Base-by-base conservation (phyloP, 1,284 basidiomycete species). In the Boletus calvinii region DNA sequence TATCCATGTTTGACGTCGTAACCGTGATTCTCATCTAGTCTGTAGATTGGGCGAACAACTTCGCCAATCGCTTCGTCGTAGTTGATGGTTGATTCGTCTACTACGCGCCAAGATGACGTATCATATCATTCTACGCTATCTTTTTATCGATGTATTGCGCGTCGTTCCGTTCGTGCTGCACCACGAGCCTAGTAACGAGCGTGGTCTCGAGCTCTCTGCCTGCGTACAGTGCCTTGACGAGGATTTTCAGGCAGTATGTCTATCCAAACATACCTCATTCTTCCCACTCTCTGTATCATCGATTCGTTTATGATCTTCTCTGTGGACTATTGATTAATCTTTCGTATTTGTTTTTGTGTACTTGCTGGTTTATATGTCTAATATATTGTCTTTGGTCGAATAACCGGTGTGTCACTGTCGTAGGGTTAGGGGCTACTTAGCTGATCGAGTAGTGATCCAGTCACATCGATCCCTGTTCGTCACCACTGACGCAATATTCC, bases 101-200 rank as follows among this genome's bases (percentile, higher is more conserved):
- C 54, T 64, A 59, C 58, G 55, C 48, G 26, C 38, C 60, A 59
- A 55, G 55, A 58, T 52, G 65, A 68, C 66, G 65, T 54, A 47
- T 67, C 61, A 55, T 54, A 65, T 67, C 65, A 59, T 55, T 62
- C 68, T 71, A 72, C 77, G 77, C 73, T 77, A 66, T 67, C 74
- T 76, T 65, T 72, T 71, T 75, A 53, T 74, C 76, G 74, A 69
- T 72, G 81, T 79, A 70, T 79, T 74, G 72, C 74, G 80, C 79
- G 73, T 77, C 82, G 79, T 81, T 79, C 79, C 77, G 82, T 76
- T 77, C 69, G 61, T 68, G 71, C 61, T 74, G 72, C 74, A 36
- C 20, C 59, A 56, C 55, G 64, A 54, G 73, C 80, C 78, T 77
- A 71, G 81, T 68, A 80, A 81, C 76, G 80, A 72, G 77, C 80